Evolutionary conservation across 148 eudicot species (phyloP), one percentile per base, ranked within the genome.

Genomic region (Camellia sinensis): DNA sequence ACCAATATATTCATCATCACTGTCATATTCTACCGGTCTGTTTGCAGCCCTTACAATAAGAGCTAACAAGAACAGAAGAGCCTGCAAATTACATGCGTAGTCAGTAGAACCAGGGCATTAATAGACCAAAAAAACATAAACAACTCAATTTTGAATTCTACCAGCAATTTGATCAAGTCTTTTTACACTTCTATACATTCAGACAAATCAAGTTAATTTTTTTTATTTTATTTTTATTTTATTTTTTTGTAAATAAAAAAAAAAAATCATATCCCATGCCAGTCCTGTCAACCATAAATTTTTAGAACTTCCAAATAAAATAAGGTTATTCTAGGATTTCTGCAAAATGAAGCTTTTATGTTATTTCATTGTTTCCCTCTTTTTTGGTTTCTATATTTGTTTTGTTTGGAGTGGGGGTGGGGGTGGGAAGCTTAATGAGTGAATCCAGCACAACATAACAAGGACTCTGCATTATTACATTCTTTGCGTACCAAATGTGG

Each of bases 1-100:
- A 73, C 70, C 80, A 66, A 93, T 92, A 83, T 84, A 92, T 82
- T 96, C 99, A 52, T 96, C 99, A 81, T 96, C 99, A 71, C 99
- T 96, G 81, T 96, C 99, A 77, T 96, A 93, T 62, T 93, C 95
- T 67, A 88, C 88, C 46, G 97, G 98, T 65, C 86, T 87, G 82
- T 93, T 96, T 80, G 92, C 87, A 65, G 99, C 94, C 87, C 93
- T 91, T 15, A 92, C 98, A 56, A 90, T 71, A 77, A 93, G 80
- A 48, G 99, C 89, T 83, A 96, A 90, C 83, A 93, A 85, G 89
- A 96, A 96, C 29, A 93, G 65, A 57, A 89, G 82, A 71, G 95
- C 95, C 99, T 96, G 94, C 80, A 84, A 78, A 67, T 29, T 73
- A 59, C 80, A 77, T 37, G 53, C 54, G 73, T 45, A 80, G 50